Percentiles rank a stretch among this genome's conserved stretches.
Evolutionary conservation across 495 filamentous ascomycete species (phyloP).

Genomic region (Daldinia grandis): DNA sequence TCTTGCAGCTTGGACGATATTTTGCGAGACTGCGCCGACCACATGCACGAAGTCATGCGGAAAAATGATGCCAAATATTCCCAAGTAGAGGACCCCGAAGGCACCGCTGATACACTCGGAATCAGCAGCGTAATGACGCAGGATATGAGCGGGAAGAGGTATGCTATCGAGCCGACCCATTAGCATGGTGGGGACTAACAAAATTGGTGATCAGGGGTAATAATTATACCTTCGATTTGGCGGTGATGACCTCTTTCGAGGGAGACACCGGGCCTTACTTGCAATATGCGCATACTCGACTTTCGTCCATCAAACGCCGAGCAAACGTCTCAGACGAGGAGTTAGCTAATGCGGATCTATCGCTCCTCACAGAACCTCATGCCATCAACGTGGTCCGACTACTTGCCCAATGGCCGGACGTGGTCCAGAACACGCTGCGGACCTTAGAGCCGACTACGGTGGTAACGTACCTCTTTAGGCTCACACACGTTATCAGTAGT

Average conservation of each 20-base stretch:
- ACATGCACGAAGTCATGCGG: constrained; percentile 72
- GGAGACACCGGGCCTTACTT: constrained; percentile 75
- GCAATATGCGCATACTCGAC: constrained; percentile 72
- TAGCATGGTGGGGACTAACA: not conserved
- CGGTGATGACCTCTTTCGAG: constrained; percentile 73
- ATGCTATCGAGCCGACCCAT: constrained; percentile 16
- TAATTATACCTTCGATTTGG: constrained; percentile 71
- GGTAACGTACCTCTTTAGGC: constrained; percentile 84
- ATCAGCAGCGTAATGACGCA: constrained; percentile 72
- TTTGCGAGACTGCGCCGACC: constrained; percentile 65
- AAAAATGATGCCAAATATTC: constrained; percentile 68
- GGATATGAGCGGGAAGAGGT: constrained; percentile 72
- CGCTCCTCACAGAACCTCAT: constrained; percentile 66
- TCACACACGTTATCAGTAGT: constrained; percentile 85
- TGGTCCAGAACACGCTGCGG: constrained; percentile 68
- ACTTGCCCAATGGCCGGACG: constrained; percentile 71
- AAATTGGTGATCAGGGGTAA: constrained; percentile 57
- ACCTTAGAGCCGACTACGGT: constrained; percentile 73
- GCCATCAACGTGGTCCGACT: constrained; percentile 67
- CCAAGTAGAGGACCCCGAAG: constrained; percentile 65
- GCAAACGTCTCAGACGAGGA: constrained; percentile 62
- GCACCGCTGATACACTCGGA: constrained; percentile 65
- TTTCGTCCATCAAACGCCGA: constrained; percentile 67
- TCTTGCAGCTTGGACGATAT: constrained; percentile 69
- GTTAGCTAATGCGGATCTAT: constrained; percentile 63